Base-by-base conservation (phyloP, 2,329 filamentous ascomycete genomes). In the Cladosporium sp. region DNA sequence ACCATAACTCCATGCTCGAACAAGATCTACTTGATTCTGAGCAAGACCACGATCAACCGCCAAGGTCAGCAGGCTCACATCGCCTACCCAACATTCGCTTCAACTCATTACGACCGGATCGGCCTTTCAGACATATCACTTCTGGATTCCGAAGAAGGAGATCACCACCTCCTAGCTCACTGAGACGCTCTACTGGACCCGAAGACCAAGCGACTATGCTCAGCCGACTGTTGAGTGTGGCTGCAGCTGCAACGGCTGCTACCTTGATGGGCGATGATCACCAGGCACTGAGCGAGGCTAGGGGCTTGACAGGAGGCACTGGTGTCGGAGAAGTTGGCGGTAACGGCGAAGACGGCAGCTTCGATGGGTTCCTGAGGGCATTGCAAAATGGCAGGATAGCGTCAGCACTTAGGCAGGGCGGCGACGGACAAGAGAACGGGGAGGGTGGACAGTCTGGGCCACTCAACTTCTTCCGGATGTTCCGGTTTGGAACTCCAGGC, bases 391-490 rank as follows among this genome's bases (percentile, higher is more conserved):
- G 85, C 31, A 84, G 81, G 68, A 81, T 84, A 72, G 81, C 86
- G n/a, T 85, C 85, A 44, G 81, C 84, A 1, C 80, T 87, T 69
- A 74, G 85, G 46, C 81, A 82, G 69, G 78, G 78, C 59, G 76
- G 76, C 50, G 79, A 77, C 60, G 73, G 75, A 35, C 57, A 55
- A 49, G 58, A 62, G 33, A 78, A 78, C 67, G 71, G 74, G 37
- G 69, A 81, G 29, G 80, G 80, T 44, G 79, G 80, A 35, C 60
- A 63, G 18, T 77, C 83, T 10, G 81, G 84, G 12, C 86, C 88
- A 4, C 80, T 90, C 66, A 90, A 90, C 73, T 89, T 90, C 74
- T 85, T 90, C 76, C 81, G 88, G 65, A 89, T 90, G 76, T 90
- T 90, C 75, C 81, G 88, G 56, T 90, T 90, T 75, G 85, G 86